phyloP scores from a whole-genome alignment of 305 asterid genomes.

The Plantago lanceolata region DNA sequence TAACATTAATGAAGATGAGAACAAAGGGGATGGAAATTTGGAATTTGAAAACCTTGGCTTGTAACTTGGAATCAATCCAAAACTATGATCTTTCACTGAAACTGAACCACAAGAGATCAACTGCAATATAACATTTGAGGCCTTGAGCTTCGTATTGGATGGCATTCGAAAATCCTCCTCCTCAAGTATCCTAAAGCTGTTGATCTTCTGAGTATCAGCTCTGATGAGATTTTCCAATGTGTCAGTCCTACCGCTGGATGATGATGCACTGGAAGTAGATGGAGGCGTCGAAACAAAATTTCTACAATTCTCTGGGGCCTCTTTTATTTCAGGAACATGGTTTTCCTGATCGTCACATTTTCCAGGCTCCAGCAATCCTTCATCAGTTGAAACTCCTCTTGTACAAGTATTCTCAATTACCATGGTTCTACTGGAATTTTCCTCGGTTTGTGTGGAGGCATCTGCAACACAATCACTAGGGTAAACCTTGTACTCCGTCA shows the following conservation, averaged over 20 bases:
- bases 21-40: conserved; percentile 72
- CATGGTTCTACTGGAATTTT: conserved; percentile 33
- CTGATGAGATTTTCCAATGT: conserved; percentile 84
- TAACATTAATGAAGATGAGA: conserved; percentile 61
- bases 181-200: conserved; percentile 77
- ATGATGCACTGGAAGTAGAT: conserved; percentile 67
- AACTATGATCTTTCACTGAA: conserved; percentile 81
- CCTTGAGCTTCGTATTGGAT: conserved; percentile 54
- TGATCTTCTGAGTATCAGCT: conserved; percentile 77
- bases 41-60: conserved; percentile 80
- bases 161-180: conserved; percentile 67
- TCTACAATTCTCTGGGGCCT: conserved; percentile 43
- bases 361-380: conserved; percentile 43
- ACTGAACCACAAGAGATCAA: conserved; percentile 87
- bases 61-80: conserved; percentile 73
- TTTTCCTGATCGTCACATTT: conserved; percentile 27
- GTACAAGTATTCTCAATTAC: conserved; percentile 51
- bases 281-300: conserved; percentile 68
- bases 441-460: conserved; percentile 97
- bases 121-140: conserved; percentile 85
- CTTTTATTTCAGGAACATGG: conserved; percentile 36
- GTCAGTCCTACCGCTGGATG: conserved; percentile 78
- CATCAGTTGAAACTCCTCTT: conserved; percentile 77
- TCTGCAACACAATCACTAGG: conserved; percentile 69
- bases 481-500: conserved; percentile 77